Conservation (phyloP, 2,329 filamentous ascomycete genomes). For the Phyllosticta ampelicida region DNA sequence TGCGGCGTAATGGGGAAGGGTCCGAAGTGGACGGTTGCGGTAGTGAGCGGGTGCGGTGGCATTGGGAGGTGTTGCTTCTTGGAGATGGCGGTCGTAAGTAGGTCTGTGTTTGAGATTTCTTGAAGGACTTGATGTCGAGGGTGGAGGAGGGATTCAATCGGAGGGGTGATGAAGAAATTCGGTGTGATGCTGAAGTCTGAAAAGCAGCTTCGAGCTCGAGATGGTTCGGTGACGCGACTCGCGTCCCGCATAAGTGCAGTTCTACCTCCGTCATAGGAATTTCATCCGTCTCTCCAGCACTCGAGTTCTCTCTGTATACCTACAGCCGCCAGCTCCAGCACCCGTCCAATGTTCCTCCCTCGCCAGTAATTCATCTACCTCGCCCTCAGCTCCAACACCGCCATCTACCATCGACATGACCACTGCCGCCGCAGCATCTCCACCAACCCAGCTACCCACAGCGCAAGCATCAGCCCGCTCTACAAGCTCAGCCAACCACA, state of each 20-base stretch:
- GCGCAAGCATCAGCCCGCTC: too few relatives aligned
- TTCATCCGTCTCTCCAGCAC: neutral
- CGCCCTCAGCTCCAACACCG: neutral
- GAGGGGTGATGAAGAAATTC: neutral
- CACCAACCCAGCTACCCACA: neutral
- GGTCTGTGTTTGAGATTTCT: neutral
- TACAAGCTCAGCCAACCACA: conserved; percentile 15
- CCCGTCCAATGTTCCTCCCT: neutral
- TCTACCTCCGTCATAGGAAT: neutral
- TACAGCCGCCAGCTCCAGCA: neutral
- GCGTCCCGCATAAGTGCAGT: neutral
- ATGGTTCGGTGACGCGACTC: neutral
- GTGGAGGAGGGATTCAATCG: neutral
- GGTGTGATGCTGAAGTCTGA: neutral
- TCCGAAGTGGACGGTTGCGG: conserved; percentile 54
- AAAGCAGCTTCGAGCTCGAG: neutral
- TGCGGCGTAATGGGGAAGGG: conserved; percentile 66
- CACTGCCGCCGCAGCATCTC: conserved; percentile 20
- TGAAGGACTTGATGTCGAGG: neutral
- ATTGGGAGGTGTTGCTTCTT: too few relatives aligned
- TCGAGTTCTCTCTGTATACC: neutral
- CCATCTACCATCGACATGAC: neutral
- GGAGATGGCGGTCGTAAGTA: too few relatives aligned
- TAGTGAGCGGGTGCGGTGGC: conserved; percentile 5
- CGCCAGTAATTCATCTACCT: neutral